Percentiles rank a stretch among this genome's conserved stretches.
Conservation (phyloP, 2,329 filamentous ascomycete species). For the Diaporthe amygdali region DNA sequence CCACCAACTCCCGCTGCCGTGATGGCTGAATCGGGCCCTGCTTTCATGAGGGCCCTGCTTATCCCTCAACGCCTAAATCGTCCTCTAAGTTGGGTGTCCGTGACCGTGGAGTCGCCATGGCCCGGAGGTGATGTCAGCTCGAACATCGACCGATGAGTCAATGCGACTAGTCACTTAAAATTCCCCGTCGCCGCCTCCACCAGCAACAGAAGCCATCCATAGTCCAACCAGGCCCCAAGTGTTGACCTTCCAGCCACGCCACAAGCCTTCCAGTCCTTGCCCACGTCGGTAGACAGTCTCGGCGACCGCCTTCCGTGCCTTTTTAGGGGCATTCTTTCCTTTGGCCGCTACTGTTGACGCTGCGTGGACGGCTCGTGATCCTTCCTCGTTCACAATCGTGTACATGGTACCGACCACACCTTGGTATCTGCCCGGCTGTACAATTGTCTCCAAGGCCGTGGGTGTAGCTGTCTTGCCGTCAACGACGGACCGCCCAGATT, state of each 20-base stretch:
- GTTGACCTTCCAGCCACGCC: conserved; percentile 77
- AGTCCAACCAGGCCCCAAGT: conserved; percentile 79
- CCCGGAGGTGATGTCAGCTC: background rate
- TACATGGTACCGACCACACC: conserved; percentile 94
- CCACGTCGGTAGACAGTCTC: conserved; percentile 61
- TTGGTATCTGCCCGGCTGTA: conserved; percentile 79
- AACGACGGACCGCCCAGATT: background rate
- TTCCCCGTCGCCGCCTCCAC: conserved; percentile 65
- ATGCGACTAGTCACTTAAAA: conserved; percentile 44
- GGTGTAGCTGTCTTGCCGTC: conserved; percentile 28
- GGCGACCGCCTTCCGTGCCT: conserved; percentile 38
- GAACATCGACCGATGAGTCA: background rate
- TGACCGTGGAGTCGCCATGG: background rate
- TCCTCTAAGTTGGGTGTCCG: too few species aligned
- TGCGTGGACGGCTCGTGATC: conserved; percentile 56
- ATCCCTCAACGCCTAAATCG: background rate
- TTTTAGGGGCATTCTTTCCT: conserved; percentile 34
- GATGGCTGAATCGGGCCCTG: background rate
- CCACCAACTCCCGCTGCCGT: conserved; percentile 9
- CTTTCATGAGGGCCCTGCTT: background rate
- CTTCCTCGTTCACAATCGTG: conserved; percentile 84
- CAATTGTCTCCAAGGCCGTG: conserved; percentile 68
- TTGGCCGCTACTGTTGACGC: conserved; percentile 37
- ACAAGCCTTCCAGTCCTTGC: conserved; percentile 72
- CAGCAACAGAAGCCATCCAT: conserved; percentile 72